Percentiles rank a stretch among this genome's conserved stretches.
phyloP scores from a whole-genome alignment of 2,329 filamentous ascomycete species.

The Alternaria postmessia region DNA sequence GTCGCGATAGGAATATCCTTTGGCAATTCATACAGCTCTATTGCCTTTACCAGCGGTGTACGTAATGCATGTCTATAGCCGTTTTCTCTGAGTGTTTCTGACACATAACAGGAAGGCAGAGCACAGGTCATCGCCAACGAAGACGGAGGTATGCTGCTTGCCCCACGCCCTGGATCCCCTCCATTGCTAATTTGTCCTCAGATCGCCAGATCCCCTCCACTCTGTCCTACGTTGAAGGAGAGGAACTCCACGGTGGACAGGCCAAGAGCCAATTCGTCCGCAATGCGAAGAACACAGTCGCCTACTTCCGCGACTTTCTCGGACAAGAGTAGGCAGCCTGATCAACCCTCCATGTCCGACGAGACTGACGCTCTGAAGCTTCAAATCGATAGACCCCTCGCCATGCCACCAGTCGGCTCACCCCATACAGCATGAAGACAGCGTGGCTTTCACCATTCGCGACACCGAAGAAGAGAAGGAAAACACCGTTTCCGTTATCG shows the following conservation, averaged over 20 bases:
- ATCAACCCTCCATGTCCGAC: background rate
- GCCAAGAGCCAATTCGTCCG: slow-evolving; percentile 93
- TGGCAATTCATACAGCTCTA: slow-evolving; percentile 98
- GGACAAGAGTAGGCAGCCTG: slow-evolving; percentile 78
- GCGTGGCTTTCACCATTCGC: slow-evolving; percentile 82
- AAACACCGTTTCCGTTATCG: slow-evolving; percentile 78
- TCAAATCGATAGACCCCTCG: slow-evolving; percentile 95
- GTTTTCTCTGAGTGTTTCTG: slow-evolving; percentile 2
- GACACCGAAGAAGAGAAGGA: slow-evolving; percentile 67
- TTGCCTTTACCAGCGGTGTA: slow-evolving; percentile 80
- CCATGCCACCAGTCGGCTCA: slow-evolving; percentile 94
- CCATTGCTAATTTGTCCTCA: slow-evolving; percentile 47
- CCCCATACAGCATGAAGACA: slow-evolving; percentile 75
- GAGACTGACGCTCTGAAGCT: slow-evolving; percentile 58
- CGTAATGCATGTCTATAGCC: slow-evolving; percentile 23
- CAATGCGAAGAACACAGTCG: slow-evolving; percentile 91
- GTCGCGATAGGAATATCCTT: slow-evolving; percentile 94
- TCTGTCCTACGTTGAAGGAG: slow-evolving; percentile 92
- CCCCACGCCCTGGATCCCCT: slow-evolving; percentile 7
- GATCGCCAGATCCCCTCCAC: slow-evolving; percentile 97
- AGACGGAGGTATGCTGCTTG: slow-evolving; percentile 77
- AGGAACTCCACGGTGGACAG: slow-evolving; percentile 96
- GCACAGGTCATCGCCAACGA: slow-evolving; percentile 98
- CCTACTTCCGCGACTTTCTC: slow-evolving; percentile 94
- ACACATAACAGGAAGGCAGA: slow-evolving; percentile 75